Base-by-base conservation (phyloP, 169 alveolate species). In the Prorocentrum cordatum region DNA sequence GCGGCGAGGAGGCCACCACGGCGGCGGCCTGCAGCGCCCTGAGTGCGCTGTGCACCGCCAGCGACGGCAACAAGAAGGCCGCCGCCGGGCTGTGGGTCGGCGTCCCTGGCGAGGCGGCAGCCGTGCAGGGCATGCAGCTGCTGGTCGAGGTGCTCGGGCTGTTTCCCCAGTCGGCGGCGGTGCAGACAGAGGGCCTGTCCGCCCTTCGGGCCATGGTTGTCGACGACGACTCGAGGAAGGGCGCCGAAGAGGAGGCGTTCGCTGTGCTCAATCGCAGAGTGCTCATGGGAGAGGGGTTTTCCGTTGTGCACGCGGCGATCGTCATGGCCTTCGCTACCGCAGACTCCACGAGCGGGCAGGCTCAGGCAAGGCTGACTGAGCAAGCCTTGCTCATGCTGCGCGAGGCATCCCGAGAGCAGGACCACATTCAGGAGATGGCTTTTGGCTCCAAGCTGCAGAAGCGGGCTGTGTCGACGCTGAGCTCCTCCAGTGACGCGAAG, bases 31-130 rank as follows among this genome's bases (percentile, higher is more conserved):
- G 70, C 70, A 39, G 36, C 29, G 66, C 80, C 29, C n/a, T 82
- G 31, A 32, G 80, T 14, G 91, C 91, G 5, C 33, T 82, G 77
- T 82, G 91, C 91, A 82, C 91, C 18, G 91, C 91, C 29, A 82
- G 35, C 27, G 91, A 82, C 35, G 91, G 80, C 31, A 82, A 82
- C 80, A 82, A 82, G 54, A 68, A 42, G 16, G 16, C 54, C 9
- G 54, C 54, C 9, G 54, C 54, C 9, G n/a, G 54, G n/a, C 16
- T 42, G 54, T 12, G 16, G 54, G 54, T 9, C 16, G 54, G 16
- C 54, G 9, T 42, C 54, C 9, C 9, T 42, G n/a, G n/a, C n/a
- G n/a, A n/a, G n/a, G n/a, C n/a, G n/a, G n/a, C n/a, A 4, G 67
- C 31, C 22, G 45, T 58, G 61, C 59, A 26, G 42, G 75, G 88